Base-by-base conservation (phyloP, 305 asterid species). In the Euphrasia arctica region DNA sequence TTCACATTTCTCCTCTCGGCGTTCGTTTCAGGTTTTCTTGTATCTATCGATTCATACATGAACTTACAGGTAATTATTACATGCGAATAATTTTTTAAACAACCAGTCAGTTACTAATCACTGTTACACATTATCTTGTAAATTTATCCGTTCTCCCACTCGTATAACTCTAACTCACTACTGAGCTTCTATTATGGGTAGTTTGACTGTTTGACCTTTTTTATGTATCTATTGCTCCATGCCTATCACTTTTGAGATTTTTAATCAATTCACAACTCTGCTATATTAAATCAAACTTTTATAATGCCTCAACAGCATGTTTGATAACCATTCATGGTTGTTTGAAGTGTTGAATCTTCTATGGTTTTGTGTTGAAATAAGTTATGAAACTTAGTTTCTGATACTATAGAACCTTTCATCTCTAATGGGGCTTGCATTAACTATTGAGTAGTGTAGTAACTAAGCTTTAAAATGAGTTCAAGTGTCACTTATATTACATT, bases 21-120 rank as follows among this genome's bases (percentile, higher is more conserved):
- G 14, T 10, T 45, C 12, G 49, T 45, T 45, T 58, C 78, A 85
- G 91, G 94, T 69, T 81, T 34, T 72, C 80, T 85, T 28, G 88
- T 85, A 52, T 83, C 93, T 0, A 87, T 83, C 65, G 93, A 85
- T 72, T 85, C 93, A 10, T 85, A 85, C 78, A 85, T 85, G 92
- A 85, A 85, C 75, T 73, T 85, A 70, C 93, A 85, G 93, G 93
- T 85, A 74, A 49, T 58, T 63, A 8, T 59, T 18, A 22, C 42
- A 36, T 36, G 2, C 13, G 9, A 7, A 10, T 7, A 36, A 0
- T 10, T 10, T 9, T 43, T 9, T 18, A 36, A 36, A 36, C 42
- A 6, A 36, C 9, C 9, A 36, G 42, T 36, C 42, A 36, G 8
- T 36, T 36, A 36, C 42, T 6, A 6, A 36, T 36, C 10, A 1